Percentiles rank a stretch among this genome's conserved stretches.
Evolutionary conservation across 257 asterid species (phyloP).

Genomic region (Datura wrightii): DNA sequence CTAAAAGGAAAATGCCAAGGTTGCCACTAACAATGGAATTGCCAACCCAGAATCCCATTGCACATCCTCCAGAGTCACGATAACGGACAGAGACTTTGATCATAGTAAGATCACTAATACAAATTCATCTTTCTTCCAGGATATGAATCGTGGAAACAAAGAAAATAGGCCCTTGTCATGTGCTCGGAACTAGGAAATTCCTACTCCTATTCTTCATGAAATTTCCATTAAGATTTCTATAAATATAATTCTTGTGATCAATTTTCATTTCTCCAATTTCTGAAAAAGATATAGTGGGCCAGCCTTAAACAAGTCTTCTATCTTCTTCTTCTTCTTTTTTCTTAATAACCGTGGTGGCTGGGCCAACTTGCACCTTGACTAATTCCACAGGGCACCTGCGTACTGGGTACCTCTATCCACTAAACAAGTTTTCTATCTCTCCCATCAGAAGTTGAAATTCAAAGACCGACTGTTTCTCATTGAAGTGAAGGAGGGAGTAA

Average conservation of each 20-base stretch:
- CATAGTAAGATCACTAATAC: background rate
- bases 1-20: background rate
- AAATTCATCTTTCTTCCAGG: slow-evolving; percentile 1
- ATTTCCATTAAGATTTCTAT: background rate
- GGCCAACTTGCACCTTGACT: background rate
- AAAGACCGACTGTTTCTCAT: slow-evolving; percentile 26
- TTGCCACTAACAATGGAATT: background rate
- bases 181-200: background rate
- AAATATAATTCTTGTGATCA: slow-evolving; percentile 9
- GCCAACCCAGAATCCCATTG: background rate
- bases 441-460: background rate
- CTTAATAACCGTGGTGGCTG: background rate
- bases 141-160: background rate
- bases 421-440: background rate
- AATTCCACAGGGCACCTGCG: slow-evolving; percentile 46
- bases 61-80: background rate
- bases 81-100: background rate
- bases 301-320: background rate
- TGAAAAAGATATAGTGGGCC: background rate
- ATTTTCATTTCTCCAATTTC: background rate
- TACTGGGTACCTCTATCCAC: background rate
- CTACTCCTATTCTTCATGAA: background rate
- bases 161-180: background rate
- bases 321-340: background rate
- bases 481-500: background rate